Percentiles rank a stretch among this genome's conserved stretches.
These are phyloP conservation scores for Penicillium turbatum DNA, from an alignment of 495 filamentous ascomycete species.

Conservation along the genomic window DNA sequence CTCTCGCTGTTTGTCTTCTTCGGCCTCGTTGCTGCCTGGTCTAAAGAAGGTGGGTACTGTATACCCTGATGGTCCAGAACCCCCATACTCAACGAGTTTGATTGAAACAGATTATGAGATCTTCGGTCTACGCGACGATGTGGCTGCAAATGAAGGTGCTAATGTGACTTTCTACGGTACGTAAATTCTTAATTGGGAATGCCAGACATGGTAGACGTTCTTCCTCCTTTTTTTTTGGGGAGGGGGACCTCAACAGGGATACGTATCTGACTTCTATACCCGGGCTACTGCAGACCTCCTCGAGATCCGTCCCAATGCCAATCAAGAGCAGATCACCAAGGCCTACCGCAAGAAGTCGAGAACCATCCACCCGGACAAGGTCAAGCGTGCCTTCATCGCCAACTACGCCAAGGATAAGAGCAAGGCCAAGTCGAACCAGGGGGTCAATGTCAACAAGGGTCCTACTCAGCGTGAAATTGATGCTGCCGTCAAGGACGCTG, in stretches of 20 bases:
- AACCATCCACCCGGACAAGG: constrained; percentile 89
- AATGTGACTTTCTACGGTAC: constrained; percentile 86
- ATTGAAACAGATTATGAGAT: constrained; percentile 80
- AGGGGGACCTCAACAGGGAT: not conserved
- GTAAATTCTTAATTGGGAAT: not conserved
- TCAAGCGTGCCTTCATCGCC: constrained; percentile 73
- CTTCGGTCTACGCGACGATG: constrained; percentile 86
- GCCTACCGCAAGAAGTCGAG: constrained; percentile 85
- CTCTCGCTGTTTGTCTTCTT: constrained; percentile 40
- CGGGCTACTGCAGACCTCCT: constrained; percentile 60
- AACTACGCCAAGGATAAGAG: constrained; percentile 60
- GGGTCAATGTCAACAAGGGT: constrained; percentile 63
- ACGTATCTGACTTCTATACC: not conserved
- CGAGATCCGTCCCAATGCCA: constrained; percentile 66
- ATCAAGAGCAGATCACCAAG: constrained; percentile 85
- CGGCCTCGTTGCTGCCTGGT: constrained; percentile 67
- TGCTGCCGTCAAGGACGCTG: constrained; percentile 71
- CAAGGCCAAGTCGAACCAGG: constrained; percentile 52
- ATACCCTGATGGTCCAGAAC: not conserved
- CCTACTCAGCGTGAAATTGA: constrained; percentile 68
- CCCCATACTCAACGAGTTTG: constrained; percentile 11
- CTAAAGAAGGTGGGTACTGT: constrained; percentile 67
- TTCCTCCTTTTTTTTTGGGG: not conserved
- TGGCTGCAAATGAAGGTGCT: constrained; percentile 67
- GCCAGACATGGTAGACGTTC: not conserved